A percentile compares a stretch with the other conserved stretches of the same genome.
phyloP scores from a whole-genome alignment of 768 basidiomycete genomes.

The Dioszegia hungarica region DNA sequence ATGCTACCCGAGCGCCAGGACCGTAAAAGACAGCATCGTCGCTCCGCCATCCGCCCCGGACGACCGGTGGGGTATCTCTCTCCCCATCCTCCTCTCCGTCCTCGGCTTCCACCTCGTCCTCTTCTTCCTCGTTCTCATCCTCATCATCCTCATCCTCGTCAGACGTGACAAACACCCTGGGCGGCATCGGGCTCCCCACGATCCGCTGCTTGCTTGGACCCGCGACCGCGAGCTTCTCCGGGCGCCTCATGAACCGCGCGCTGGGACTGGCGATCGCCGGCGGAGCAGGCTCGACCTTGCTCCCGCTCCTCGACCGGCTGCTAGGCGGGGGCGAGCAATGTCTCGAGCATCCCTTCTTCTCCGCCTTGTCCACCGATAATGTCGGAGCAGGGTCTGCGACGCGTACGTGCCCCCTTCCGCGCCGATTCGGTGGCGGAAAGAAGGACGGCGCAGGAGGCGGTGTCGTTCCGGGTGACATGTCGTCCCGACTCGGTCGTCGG shows the following conservation, averaged over 20 bases:
- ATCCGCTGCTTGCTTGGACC: conserved; percentile 28
- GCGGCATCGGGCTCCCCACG: conserved; percentile 35
- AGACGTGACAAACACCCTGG: not conserved
- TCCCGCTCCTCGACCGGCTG: conserved; percentile 11
- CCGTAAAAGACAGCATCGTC: conserved; percentile 30
- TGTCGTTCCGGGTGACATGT: conserved; percentile 8
- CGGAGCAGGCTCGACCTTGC: conserved; percentile 9
- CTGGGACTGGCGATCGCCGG: conserved; percentile 5
- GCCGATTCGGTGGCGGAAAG: conserved; percentile 27
- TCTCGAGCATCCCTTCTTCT: conserved; percentile 23
- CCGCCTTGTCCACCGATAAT: not conserved
- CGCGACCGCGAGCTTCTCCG: not conserved
- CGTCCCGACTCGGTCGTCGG: conserved; percentile 7
- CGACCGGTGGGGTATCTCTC: conserved; percentile 1
- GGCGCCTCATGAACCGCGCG: conserved; percentile 6
- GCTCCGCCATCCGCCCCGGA: conserved; percentile 26
- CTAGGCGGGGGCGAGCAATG: conserved; percentile 30
- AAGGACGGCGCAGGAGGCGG: conserved; percentile 20
- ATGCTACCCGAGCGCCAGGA: conserved; percentile 1
- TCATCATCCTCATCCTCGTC: conserved; percentile 7
- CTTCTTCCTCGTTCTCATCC: conserved; percentile 13
- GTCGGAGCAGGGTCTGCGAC: conserved; percentile 13
- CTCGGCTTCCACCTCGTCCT: conserved; percentile 11
- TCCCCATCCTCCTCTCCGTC: conserved; percentile 8
- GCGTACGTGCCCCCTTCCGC: conserved; percentile 31